These are phyloP conservation scores for Gossypium schwendimanii DNA, from an alignment of 441 rosid genomes.

Conservation along the genomic window DNA sequence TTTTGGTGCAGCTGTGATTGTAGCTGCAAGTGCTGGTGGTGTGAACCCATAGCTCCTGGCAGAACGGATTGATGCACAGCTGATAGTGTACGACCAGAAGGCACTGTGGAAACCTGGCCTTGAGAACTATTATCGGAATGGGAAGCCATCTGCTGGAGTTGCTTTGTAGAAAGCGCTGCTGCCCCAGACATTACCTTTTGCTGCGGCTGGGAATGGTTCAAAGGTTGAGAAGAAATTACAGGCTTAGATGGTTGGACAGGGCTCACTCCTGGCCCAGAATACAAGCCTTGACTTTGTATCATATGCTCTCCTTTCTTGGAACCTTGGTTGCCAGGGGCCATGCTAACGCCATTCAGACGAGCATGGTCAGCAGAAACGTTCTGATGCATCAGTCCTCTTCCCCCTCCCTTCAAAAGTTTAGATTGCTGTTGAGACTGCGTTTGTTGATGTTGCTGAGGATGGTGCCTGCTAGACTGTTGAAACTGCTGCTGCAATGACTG, in stretches of 20 bases:
- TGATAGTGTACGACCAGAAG: slow-evolving; percentile 39
- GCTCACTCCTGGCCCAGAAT: slow-evolving; percentile 44
- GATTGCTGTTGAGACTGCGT: slow-evolving; percentile 56
- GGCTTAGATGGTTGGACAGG: slow-evolving; percentile 62
- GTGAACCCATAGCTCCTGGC: slow-evolving; percentile 41
- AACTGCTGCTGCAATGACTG: slow-evolving; percentile 73
- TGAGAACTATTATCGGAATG: slow-evolving; percentile 50
- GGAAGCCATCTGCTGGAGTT: slow-evolving; percentile 48
- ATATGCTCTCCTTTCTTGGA: slow-evolving; percentile 64
- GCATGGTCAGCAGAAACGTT: slow-evolving; percentile 58
- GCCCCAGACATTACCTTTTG: slow-evolving; percentile 48
- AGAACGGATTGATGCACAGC: slow-evolving; percentile 43
- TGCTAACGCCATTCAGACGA: slow-evolving; percentile 58
- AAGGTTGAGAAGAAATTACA: slow-evolving; percentile 45
- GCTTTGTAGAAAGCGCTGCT: slow-evolving; percentile 36
- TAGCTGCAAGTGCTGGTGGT: slow-evolving; percentile 54
- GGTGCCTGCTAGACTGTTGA: slow-evolving; percentile 77
- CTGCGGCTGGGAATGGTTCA: slow-evolving; percentile 50
- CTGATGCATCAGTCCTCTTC: slow-evolving; percentile 70
- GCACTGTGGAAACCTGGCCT: slow-evolving; percentile 47
- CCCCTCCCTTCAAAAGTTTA: slow-evolving; percentile 67
- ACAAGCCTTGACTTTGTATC: slow-evolving; percentile 60
- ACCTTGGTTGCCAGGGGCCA: slow-evolving; percentile 52
- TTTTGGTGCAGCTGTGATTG: slow-evolving; percentile 51
- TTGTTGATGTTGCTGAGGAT: slow-evolving; percentile 75